These are phyloP conservation scores for Stagonosporopsis cucurbitacearum DNA, from an alignment of 2,329 filamentous ascomycete species.

Conservation along the genomic window DNA sequence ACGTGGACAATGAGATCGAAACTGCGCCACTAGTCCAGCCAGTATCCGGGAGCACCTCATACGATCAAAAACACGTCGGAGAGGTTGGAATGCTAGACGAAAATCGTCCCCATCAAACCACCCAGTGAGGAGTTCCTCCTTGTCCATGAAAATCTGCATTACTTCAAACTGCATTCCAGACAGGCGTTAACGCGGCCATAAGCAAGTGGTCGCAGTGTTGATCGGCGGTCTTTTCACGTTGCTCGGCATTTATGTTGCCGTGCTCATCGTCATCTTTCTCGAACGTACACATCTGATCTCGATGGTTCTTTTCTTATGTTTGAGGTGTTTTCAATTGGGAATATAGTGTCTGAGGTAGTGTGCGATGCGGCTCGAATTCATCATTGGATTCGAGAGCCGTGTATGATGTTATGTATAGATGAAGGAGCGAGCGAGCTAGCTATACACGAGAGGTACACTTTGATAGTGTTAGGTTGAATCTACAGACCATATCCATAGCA, in stretches of 20 bases:
- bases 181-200: constrained; percentile 24
- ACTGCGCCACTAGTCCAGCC: constrained; percentile 33
- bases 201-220: constrained; percentile 11
- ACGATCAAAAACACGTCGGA: constrained; percentile 46
- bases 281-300: constrained; percentile 11
- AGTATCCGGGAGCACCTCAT: constrained; percentile 24
- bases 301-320: constrained; percentile 2
- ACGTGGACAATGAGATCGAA: constrained; percentile 37
- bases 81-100: constrained; percentile 40
- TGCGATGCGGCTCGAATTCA: neutral
- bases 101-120: constrained; percentile 34
- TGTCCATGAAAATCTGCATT: neutral
- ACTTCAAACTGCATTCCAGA: constrained; percentile 8
- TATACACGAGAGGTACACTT: constrained; percentile 3
- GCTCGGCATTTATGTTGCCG: constrained; percentile 5
- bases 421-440: neutral
- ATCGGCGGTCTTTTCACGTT: constrained; percentile 13
- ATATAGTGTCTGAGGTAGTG: neutral
- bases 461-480: constrained; percentile 1
- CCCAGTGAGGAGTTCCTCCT: constrained; percentile 30
- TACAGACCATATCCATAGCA: neutral
- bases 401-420: constrained; percentile 12
- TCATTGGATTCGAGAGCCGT: neutral
- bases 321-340: neutral
- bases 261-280: constrained; percentile 6